These are phyloP conservation scores for Pestalotiopsis sp. DNA, from an alignment of 2,329 filamentous ascomycete species.

Conservation along the genomic window DNA sequence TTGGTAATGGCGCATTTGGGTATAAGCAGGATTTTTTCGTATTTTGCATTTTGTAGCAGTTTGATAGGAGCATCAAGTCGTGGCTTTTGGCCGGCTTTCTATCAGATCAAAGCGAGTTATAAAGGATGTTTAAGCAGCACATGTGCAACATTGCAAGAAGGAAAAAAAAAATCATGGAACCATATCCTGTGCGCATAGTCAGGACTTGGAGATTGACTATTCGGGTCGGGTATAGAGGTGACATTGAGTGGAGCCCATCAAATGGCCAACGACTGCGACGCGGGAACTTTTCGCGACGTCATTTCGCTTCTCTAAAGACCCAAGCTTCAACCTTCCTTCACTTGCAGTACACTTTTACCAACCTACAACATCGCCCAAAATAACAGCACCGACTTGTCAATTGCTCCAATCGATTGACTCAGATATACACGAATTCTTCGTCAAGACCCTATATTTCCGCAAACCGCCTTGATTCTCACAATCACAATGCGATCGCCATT, in stretches of 20 bases:
- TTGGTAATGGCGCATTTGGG: background rate
- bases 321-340: background rate
- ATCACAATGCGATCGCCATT: slow-evolving; percentile 8
- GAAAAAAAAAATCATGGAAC: too few species aligned
- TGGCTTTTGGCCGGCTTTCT: background rate
- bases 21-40: background rate
- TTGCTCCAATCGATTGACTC: background rate
- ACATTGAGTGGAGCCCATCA: too few species aligned
- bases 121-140: background rate
- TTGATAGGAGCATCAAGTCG: background rate
- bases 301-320: background rate
- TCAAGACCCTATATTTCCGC: too few species aligned
- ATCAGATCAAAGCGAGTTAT: background rate
- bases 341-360: background rate
- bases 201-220: too few species aligned
- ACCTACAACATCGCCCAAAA: background rate
- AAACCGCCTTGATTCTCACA: background rate
- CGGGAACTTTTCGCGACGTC: slow-evolving; percentile 1
- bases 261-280: background rate
- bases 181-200: too few species aligned
- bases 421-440: background rate
- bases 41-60: background rate
- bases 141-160: too few species aligned
- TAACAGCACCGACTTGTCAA: background rate
- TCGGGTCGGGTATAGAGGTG: too few species aligned